Percentiles rank a stretch among this genome's conserved stretches.
Conservation (phyloP, 441 rosid species). For the Manihot esculenta region DNA sequence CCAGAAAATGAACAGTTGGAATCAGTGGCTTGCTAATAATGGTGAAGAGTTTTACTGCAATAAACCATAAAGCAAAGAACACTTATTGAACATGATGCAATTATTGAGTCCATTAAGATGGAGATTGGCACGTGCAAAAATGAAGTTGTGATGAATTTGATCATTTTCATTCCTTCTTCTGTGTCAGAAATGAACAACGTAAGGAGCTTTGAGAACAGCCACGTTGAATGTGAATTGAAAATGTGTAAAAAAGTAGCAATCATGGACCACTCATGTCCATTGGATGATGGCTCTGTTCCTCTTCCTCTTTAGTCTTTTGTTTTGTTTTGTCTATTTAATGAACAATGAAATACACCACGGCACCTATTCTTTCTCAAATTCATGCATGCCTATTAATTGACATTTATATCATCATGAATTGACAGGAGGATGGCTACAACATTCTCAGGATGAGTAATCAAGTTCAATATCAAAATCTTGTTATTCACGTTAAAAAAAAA, state of each 20-base stretch:
- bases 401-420: too few species aligned
- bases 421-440: too few species aligned
- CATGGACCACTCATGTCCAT: neutral
- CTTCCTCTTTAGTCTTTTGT: too few species aligned
- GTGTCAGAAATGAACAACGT: too few species aligned
- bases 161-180: neutral
- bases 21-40: neutral
- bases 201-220: too few species aligned
- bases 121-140: neutral
- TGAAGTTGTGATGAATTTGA: neutral
- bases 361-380: too few species aligned
- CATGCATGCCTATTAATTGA: too few species aligned
- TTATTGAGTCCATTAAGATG: neutral
- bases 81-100: neutral
- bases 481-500: too few species aligned
- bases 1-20: neutral
- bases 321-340: too few species aligned
- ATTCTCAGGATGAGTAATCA: too few species aligned
- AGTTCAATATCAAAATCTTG: too few species aligned
- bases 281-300: neutral
- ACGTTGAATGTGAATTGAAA: neutral
- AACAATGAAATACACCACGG: too few species aligned
- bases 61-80: neutral
- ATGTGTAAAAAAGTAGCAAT: neutral
- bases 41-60: neutral